Conservation (phyloP, 1,139 yeast species). For the Candida labiduridarum region DNA sequence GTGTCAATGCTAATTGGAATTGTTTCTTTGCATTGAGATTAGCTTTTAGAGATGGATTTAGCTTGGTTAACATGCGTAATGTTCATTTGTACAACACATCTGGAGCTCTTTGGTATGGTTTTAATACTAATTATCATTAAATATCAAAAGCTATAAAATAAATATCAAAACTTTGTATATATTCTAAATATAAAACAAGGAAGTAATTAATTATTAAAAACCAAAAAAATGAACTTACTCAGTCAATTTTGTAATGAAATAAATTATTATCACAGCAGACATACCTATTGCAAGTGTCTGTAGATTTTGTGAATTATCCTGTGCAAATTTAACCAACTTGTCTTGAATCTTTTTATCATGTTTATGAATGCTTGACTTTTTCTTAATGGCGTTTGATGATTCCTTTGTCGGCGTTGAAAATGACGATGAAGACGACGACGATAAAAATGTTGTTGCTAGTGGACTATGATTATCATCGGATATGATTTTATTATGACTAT, state of each 20-base stretch:
- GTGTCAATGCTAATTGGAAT: too few relatives aligned
- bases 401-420: constrained; percentile 8
- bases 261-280: constrained; percentile 17
- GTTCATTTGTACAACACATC: too few relatives aligned
- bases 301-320: constrained; percentile 1
- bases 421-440: background rate
- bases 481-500: background rate
- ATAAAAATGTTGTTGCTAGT: background rate
- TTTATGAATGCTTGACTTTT: background rate
- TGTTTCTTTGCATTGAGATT: too few relatives aligned
- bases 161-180: background rate
- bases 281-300: constrained; percentile 16
- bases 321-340: constrained; percentile 1
- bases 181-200: background rate
- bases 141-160: background rate
- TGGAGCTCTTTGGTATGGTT: too few relatives aligned
- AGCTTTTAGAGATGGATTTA: too few relatives aligned
- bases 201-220: background rate
- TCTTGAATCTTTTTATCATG: constrained; percentile 2
- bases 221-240: background rate
- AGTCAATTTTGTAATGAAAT: constrained; percentile 11
- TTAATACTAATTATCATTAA: background rate
- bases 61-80: too few relatives aligned
- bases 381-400: background rate
- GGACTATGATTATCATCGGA: background rate